phyloP scores from a whole-genome alignment of 192 early-diverging fungal species.

The Backusella macrospora region DNA sequence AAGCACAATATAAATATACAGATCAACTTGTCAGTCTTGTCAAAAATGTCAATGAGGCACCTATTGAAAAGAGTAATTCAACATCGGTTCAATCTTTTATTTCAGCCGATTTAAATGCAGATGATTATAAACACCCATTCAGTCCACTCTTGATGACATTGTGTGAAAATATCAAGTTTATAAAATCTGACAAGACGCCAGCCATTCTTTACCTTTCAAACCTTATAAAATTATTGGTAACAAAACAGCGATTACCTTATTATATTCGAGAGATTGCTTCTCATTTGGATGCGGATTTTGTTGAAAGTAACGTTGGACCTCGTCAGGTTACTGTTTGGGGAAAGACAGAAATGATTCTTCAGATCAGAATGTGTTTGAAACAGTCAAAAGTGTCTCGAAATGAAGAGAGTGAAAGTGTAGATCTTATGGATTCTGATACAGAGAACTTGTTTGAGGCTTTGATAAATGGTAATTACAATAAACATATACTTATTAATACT shows the following conservation, averaged over 20 bases:
- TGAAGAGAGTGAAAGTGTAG: no score
- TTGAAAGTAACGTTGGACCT: not conserved
- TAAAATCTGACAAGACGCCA: conserved; percentile 31
- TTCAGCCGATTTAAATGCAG: conserved; percentile 2
- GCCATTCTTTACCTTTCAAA: conserved; percentile 41
- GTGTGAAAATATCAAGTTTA: conserved; percentile 46
- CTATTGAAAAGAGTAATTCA: conserved; percentile 31
- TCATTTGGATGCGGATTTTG: not conserved
- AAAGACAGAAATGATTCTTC: conserved; percentile 17
- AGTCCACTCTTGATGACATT: conserved; percentile 55
- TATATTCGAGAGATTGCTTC: conserved; percentile 14
- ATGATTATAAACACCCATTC: conserved; percentile 44
- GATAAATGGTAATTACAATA: conserved; percentile 5
- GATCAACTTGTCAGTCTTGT: conserved; percentile 55
- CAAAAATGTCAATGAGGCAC: conserved; percentile 28
- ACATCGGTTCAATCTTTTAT: not conserved
- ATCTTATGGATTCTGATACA: not conserved
- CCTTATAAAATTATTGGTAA: conserved; percentile 34
- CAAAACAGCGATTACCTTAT: conserved; percentile 45
- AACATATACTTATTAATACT: no score
- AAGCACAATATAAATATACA: conserved; percentile 62
- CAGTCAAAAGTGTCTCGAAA: not conserved
- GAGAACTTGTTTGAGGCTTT: conserved; percentile 3
- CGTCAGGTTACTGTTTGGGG: not conserved
- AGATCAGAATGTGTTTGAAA: conserved; percentile 17